Base-by-base conservation (phyloP, 2,329 filamentous ascomycete species). In the Chaetomium olivaceum region DNA sequence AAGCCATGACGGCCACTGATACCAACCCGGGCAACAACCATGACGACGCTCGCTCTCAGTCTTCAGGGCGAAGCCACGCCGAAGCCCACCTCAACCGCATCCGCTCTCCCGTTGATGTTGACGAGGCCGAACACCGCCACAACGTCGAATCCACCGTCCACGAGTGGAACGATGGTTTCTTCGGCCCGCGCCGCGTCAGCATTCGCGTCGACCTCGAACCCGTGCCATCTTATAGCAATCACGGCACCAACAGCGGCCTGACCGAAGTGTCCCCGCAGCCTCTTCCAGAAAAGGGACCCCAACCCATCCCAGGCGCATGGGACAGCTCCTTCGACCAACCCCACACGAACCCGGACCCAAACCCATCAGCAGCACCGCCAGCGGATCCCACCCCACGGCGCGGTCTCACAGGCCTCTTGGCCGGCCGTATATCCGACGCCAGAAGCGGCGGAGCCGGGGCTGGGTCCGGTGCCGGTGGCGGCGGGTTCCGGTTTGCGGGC, bases 151-250 rank as follows among this genome's bases (percentile, higher is more conserved):
- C 75, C 1, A 82, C 81, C 0, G 76, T 85, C 1, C 72, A 76
- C 55, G 82, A 86, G 69, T 88, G 85, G 85, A 87, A 88, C 68
- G 77, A 80, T 3, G 80, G 80, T 4, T 87, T 87, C 74, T 88
- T 87, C 65, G 74, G 70, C 1, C 83, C 82, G 2, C 77, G 85
- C 12, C 81, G 81, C 16, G 74, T 87, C 11, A 74, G 70, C 2
- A 77, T 87, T 50, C 74, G 71, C 1, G 70, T 81, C 4, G 23
- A 69, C 68, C 6, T 63, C 3, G 52, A 50, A 48, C 52, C 58
- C 6, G 25, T 27, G 6, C 5, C 19, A 12, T 1, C 29, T 8
- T 9, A 31, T 39, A 27, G 23, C 33, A 23, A 9, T 23, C 48
- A 33, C 50, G 29, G 23, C 21, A 51, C 58, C 4, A 69, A 70